Conservation (phyloP, 164 flowering plant genomes). For the Vitis labrusca region DNA sequence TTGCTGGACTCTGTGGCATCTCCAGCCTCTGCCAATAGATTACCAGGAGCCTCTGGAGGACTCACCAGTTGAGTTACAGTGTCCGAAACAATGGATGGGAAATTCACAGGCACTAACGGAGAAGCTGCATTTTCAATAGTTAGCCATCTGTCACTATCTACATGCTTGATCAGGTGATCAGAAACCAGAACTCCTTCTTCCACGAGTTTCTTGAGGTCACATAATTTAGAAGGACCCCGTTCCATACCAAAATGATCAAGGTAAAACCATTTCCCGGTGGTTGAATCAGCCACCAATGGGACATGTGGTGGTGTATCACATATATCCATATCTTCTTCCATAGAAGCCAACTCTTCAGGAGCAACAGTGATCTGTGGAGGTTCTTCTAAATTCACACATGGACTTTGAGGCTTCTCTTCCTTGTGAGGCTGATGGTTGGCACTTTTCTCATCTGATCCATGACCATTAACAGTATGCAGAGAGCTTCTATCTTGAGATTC, state of each 20-base stretch:
- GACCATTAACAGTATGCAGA: slow-evolving; percentile 19
- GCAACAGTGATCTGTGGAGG: slow-evolving; percentile 39
- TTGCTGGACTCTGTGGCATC: slow-evolving; percentile 35
- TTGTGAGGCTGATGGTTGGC: slow-evolving; percentile 23
- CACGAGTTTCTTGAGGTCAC: slow-evolving; percentile 72
- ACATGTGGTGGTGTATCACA: slow-evolving; percentile 94
- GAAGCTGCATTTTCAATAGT: slow-evolving; percentile 96
- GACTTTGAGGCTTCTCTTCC: slow-evolving; percentile 37
- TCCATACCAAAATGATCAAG: slow-evolving; percentile 84
- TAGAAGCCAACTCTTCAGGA: slow-evolving; percentile 72
- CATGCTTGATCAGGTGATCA: slow-evolving; percentile 89
- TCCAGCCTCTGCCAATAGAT: slow-evolving; percentile 65
- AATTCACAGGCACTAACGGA: slow-evolving; percentile 60
- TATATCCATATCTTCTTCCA: slow-evolving; percentile 99
- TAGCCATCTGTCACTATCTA: slow-evolving; percentile 84
- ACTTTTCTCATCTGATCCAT: slow-evolving; percentile 32
- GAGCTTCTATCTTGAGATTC: slow-evolving; percentile 35
- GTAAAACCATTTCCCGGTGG: slow-evolving; percentile 81
- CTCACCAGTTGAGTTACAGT: slow-evolving; percentile 69
- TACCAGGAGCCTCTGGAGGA: slow-evolving; percentile 98
- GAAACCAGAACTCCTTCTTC: slow-evolving; percentile 74
- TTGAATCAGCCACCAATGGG: slow-evolving; percentile 44
- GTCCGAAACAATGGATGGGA: slow-evolving; percentile 65
- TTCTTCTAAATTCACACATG: slow-evolving; percentile 29
- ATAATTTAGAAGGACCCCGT: slow-evolving; percentile 79